A percentile compares a stretch with the other conserved stretches of the same genome.
phyloP scores from a whole-genome alignment of 805 yeast genomes.

The Crinitomyces ghanaensis region DNA sequence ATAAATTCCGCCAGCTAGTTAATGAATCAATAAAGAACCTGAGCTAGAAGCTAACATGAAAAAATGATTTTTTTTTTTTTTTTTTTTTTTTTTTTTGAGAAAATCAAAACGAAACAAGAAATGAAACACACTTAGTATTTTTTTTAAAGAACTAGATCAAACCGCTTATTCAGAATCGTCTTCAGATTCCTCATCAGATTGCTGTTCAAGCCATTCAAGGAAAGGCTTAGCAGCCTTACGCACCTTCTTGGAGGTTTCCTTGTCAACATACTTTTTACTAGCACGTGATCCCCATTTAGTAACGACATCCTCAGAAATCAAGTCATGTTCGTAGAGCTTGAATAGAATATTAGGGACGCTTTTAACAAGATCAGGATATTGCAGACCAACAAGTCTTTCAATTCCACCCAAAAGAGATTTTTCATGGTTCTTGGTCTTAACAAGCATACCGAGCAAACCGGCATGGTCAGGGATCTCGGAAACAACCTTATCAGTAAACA shows the following conservation, averaged over 20 bases:
- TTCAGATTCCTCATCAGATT: slow-evolving; percentile 42
- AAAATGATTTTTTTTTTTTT: too few species aligned
- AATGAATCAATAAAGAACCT: too few species aligned
- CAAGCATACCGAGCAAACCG: slow-evolving; percentile 72
- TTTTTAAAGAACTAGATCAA: slow-evolving; percentile 1
- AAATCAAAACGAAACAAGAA: neutral
- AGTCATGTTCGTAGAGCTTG: slow-evolving; percentile 70
- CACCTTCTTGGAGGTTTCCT: slow-evolving; percentile 84
- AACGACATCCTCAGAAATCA: slow-evolving; percentile 73
- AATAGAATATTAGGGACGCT: slow-evolving; percentile 72
- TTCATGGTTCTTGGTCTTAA: slow-evolving; percentile 49
- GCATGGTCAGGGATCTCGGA: slow-evolving; percentile 64
- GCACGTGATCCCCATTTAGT: slow-evolving; percentile 81
- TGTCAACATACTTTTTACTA: slow-evolving; percentile 86
- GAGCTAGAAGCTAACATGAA: neutral
- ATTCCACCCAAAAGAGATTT: slow-evolving; percentile 90
- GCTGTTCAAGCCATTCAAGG: slow-evolving; percentile 84
- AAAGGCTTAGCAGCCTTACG: slow-evolving; percentile 95
- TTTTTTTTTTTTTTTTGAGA: too few species aligned
- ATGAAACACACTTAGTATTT: neutral
- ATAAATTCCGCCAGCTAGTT: too few species aligned
- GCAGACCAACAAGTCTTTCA: slow-evolving; percentile 83
- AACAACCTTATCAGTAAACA: slow-evolving; percentile 63
- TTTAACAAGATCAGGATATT: slow-evolving; percentile 60
- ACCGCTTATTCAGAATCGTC: slow-evolving; percentile 8